These are phyloP conservation scores for Nakataea oryzae DNA, from an alignment of 2,329 filamentous ascomycete species.

Conservation along the genomic window DNA sequence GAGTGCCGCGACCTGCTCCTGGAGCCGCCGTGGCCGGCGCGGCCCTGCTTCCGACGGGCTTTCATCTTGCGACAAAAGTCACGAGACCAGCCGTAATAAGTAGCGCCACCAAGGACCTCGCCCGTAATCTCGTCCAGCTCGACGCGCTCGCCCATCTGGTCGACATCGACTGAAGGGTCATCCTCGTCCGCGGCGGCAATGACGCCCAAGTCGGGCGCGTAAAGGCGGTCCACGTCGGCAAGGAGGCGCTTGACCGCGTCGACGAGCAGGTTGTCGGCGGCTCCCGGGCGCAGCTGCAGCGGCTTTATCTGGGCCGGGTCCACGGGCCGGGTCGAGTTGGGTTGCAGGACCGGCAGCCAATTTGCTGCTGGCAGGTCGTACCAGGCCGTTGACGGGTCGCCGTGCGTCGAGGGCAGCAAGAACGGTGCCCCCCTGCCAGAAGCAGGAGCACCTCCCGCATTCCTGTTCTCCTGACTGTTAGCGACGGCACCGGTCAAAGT, in stretches of 20 bases:
- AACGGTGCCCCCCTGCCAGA: constrained; percentile 48
- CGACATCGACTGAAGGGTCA: constrained; percentile 52
- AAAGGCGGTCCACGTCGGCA: constrained; percentile 59
- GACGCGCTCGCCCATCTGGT: constrained; percentile 63
- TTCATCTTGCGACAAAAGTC: constrained; percentile 77
- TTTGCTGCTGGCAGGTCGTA: constrained; percentile 77
- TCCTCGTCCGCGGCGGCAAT: constrained; percentile 26
- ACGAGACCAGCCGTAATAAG: constrained; percentile 83
- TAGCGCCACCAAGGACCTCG: constrained; percentile 54
- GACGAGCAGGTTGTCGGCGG: constrained; percentile 55
- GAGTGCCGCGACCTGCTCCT: neutral
- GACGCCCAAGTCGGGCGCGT: constrained; percentile 36
- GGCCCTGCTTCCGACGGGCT: constrained; percentile 27
- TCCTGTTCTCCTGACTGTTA: constrained; percentile 1
- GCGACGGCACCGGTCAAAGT: neutral
- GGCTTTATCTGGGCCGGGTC: constrained; percentile 60
- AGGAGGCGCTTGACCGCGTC: constrained; percentile 62
- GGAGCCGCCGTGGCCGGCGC: neutral
- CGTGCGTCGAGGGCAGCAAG: constrained; percentile 65
- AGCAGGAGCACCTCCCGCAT: constrained; percentile 6
- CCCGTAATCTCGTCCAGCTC: constrained; percentile 56
- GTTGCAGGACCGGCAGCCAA: constrained; percentile 68
- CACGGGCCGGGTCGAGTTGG: constrained; percentile 66
- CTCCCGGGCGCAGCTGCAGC: constrained; percentile 57
- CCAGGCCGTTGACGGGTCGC: constrained; percentile 62